phyloP scores from a whole-genome alignment of 2,329 filamentous ascomycete genomes.

The Aureobasidium sp. region DNA sequence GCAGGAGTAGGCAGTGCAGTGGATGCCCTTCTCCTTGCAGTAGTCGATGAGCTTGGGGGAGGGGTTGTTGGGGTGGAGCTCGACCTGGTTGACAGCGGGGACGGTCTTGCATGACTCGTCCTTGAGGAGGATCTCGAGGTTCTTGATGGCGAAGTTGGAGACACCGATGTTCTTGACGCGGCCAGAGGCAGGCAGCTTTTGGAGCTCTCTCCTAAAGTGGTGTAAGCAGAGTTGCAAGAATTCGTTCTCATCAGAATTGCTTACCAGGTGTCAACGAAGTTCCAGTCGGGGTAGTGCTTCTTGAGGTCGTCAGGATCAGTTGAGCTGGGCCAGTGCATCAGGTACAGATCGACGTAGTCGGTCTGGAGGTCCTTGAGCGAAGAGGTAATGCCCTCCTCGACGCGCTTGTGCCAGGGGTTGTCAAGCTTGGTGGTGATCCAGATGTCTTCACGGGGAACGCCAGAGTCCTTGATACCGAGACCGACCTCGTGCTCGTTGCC shows the following conservation, averaged over 20 bases:
- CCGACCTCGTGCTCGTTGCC: slow-evolving; percentile 71
- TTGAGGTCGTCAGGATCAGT: slow-evolving; percentile 52
- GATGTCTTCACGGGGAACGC: slow-evolving; percentile 57
- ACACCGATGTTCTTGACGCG: slow-evolving; percentile 57
- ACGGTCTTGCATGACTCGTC: slow-evolving; percentile 49
- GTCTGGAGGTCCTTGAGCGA: slow-evolving; percentile 53
- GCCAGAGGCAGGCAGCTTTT: slow-evolving; percentile 48
- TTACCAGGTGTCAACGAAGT: slow-evolving; percentile 60
- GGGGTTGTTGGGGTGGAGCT: slow-evolving; percentile 72
- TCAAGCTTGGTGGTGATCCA: slow-evolving; percentile 77
- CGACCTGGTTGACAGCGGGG: slow-evolving; percentile 71
- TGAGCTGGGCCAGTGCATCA: slow-evolving; percentile 53
- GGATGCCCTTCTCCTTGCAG: slow-evolving; percentile 64
- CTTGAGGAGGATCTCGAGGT: slow-evolving; percentile 64
- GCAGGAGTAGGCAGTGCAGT: slow-evolving; percentile 66
- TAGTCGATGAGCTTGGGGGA: slow-evolving; percentile 46
- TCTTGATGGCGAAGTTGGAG: slow-evolving; percentile 75
- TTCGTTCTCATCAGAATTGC: background rate
- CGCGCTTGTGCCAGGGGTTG: slow-evolving; percentile 68
- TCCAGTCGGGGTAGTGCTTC: slow-evolving; percentile 68
- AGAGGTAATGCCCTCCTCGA: slow-evolving; percentile 50
- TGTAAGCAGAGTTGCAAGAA: background rate
- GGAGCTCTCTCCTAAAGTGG: slow-evolving; percentile 29
- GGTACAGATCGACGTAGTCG: slow-evolving; percentile 58
- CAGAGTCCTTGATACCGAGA: slow-evolving; percentile 57